phyloP scores from a whole-genome alignment of 2,329 filamentous ascomycete species.

The Penicillium sp. region DNA sequence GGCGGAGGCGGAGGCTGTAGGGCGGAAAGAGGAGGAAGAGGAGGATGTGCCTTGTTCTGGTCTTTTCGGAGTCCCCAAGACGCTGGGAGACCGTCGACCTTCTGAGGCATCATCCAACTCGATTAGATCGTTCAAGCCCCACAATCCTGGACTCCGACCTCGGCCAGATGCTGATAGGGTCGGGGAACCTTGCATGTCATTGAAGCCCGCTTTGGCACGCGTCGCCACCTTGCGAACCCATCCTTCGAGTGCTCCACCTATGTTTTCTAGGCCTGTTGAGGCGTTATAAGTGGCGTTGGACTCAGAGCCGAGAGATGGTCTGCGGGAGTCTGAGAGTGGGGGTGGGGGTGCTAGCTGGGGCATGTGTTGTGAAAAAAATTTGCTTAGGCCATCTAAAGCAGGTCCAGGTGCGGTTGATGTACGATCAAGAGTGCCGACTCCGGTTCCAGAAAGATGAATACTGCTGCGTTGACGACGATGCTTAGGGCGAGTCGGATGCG shows the following conservation, averaged over 20 bases:
- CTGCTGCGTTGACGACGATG: conserved; percentile 43
- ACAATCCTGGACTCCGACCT: conserved; percentile 27
- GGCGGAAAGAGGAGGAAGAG: conserved; percentile 26
- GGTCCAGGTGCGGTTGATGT: conserved; percentile 59
- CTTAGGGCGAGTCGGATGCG: conserved; percentile 26
- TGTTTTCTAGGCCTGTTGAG: conserved; percentile 66
- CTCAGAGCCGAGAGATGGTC: conserved; percentile 36
- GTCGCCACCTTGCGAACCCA: conserved; percentile 82
- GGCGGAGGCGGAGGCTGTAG: conserved; percentile 24
- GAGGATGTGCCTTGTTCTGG: conserved; percentile 21
- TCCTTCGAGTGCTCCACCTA: conserved; percentile 82
- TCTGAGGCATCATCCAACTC: conserved; percentile 43
- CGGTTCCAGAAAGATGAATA: conserved; percentile 74
- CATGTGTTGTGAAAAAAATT: conserved; percentile 78
- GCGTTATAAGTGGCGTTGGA: conserved; percentile 33
- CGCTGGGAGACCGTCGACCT: conserved; percentile 23
- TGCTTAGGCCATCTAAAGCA: conserved; percentile 78
- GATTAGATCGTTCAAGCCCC: conserved; percentile 43
- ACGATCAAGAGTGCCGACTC: conserved; percentile 78
- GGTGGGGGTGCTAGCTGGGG: conserved; percentile 70
- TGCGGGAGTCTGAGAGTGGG: conserved; percentile 55
- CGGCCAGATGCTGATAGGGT: conserved; percentile 20
- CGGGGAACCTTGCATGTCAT: conserved; percentile 36
- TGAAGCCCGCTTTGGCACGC: conserved; percentile 41
- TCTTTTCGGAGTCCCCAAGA: conserved; percentile 15